Evolutionary conservation across 2,329 filamentous ascomycete species (phyloP).

Genomic region (Ilyonectria destructans): DNA sequence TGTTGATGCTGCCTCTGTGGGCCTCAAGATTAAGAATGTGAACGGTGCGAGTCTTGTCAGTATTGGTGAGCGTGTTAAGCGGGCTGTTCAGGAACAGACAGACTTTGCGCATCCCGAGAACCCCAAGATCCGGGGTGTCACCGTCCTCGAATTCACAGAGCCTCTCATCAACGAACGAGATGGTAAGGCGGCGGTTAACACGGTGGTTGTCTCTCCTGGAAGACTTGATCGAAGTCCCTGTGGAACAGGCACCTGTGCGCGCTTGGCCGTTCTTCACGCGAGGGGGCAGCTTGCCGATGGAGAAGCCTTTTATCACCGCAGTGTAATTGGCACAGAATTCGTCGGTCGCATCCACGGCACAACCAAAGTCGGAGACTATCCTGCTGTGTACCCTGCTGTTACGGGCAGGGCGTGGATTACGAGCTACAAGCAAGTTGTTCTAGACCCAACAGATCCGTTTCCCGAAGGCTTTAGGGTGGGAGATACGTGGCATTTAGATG

Average conservation of each 20-base stretch:
- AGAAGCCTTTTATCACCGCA: conserved; percentile 55
- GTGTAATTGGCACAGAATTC: conserved; percentile 61
- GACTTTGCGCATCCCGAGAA: conserved; percentile 34
- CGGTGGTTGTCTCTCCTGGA: conserved; percentile 61
- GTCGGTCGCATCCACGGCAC: conserved; percentile 27
- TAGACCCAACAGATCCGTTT: conserved; percentile 26
- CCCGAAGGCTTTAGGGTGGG: conserved; percentile 21
- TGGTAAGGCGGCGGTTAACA: conserved; percentile 47
- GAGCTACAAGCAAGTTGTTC: conserved; percentile 25
- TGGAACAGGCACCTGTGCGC: conserved; percentile 61
- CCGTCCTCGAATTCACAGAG: conserved; percentile 38
- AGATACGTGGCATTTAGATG: conserved; percentile 7
- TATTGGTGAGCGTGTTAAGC: conserved; percentile 38
- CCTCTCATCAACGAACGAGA: conserved; percentile 7
- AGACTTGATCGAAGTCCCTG: conserved; percentile 62
- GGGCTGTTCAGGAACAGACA: conserved; percentile 31
- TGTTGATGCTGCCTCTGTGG: conserved; percentile 34
- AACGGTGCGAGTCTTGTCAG: conserved; percentile 34
- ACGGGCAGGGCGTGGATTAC: conserved; percentile 30
- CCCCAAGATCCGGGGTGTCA: conserved; percentile 33
- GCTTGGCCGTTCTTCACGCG: conserved; percentile 60
- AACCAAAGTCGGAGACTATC: conserved; percentile 17
- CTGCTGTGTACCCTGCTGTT: conserved; percentile 15
- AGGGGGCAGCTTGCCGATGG: conserved; percentile 54
- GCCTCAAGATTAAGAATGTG: conserved; percentile 31